phyloP scores from a whole-genome alignment of 169 alveolate species.

The Plasmodium vinckei region DNA sequence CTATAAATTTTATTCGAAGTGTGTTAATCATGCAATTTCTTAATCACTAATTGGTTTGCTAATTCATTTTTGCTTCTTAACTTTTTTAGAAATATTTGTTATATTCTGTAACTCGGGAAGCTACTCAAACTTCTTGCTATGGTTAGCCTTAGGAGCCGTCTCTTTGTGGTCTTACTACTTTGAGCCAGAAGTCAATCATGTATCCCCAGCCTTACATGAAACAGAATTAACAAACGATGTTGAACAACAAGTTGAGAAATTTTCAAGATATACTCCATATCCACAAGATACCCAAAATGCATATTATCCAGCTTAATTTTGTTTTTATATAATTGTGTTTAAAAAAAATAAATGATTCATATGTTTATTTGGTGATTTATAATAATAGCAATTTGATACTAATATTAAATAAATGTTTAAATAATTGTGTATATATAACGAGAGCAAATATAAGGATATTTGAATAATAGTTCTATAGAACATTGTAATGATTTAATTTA shows the following conservation, averaged over 20 bases:
- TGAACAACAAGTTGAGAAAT: constrained; percentile 94
- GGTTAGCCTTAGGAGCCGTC: constrained; percentile 91
- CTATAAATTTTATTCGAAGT: no score
- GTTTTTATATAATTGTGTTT: constrained; percentile 41
- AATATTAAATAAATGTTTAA: neutral
- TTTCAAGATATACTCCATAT: constrained; percentile 88
- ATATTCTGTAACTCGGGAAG: constrained; percentile 83
- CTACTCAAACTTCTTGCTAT: constrained; percentile 79
- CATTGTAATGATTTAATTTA: constrained; percentile 32
- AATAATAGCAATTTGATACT: neutral
- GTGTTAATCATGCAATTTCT: no score
- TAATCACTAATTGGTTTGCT: no score
- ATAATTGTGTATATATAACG: no score
- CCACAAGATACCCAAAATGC: constrained; percentile 74
- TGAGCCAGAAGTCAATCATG: constrained; percentile 93
- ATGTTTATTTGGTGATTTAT: neutral
- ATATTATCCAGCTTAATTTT: constrained; percentile 76
- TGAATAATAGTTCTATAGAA: constrained; percentile 1
- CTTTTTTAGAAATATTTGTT: constrained; percentile 82
- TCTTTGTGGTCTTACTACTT: constrained; percentile 91
- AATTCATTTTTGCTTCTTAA: no score
- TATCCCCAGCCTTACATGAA: constrained; percentile 94
- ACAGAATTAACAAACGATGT: constrained; percentile 94
- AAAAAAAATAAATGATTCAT: neutral
- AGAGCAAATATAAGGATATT: neutral